phyloP scores from a whole-genome alignment of 306 rosid genomes.

The Ochetophila trinervis region DNA sequence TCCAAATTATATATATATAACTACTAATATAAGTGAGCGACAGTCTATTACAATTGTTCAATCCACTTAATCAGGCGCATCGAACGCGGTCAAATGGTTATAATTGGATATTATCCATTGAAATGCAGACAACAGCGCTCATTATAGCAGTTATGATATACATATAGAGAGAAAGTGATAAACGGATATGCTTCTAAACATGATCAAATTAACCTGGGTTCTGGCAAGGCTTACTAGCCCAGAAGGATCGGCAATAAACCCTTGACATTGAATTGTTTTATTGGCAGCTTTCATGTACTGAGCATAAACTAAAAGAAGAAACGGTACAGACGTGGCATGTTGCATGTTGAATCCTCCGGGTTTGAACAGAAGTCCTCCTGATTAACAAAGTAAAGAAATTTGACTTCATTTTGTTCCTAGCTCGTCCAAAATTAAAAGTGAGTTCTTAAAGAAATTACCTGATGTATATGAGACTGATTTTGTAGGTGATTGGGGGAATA shows the following conservation, averaged over 20 bases:
- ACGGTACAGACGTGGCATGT: slow-evolving; percentile 32
- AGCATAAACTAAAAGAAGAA: slow-evolving; percentile 44
- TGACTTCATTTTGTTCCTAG: not conserved
- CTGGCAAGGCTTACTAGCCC: slow-evolving; percentile 25
- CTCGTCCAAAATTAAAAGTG: not conserved
- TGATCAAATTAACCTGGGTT: slow-evolving; percentile 7
- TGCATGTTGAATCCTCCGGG: slow-evolving; percentile 39
- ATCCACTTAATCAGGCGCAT: too few relatives aligned
- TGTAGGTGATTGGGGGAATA: slow-evolving; percentile 38
- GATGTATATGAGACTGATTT: slow-evolving; percentile 31
- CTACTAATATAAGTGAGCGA: too few relatives aligned
- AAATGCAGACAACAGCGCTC: too few relatives aligned
- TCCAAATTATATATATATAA: too few relatives aligned
- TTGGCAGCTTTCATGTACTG: slow-evolving; percentile 12
- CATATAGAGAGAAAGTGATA: too few relatives aligned
- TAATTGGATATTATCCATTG: too few relatives aligned
- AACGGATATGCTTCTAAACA: too few relatives aligned
- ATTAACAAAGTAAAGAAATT: not conserved
- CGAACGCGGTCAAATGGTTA: too few relatives aligned
- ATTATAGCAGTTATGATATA: too few relatives aligned
- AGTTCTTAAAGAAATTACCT: slow-evolving; percentile 30
- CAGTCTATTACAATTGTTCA: too few relatives aligned
- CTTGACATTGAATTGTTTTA: slow-evolving; percentile 20
- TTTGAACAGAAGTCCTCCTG: slow-evolving; percentile 48
- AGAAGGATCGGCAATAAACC: slow-evolving; percentile 7